A percentile compares a stretch with the other conserved stretches of the same genome.
Evolutionary conservation across 257 asterid species (phyloP).

Genomic region (Petrea volubilis): DNA sequence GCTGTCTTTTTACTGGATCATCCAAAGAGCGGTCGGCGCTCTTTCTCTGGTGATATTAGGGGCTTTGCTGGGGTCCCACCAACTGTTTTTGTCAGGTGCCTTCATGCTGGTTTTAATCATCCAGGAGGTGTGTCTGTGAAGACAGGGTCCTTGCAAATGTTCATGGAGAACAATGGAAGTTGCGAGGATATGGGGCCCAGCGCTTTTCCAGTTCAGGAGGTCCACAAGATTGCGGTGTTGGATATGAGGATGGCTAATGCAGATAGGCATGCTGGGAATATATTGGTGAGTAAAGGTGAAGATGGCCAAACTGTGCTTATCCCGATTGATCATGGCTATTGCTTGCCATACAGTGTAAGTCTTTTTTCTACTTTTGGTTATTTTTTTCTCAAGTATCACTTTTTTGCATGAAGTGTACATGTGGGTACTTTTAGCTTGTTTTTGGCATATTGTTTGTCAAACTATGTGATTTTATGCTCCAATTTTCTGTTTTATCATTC

Average conservation of each 20-base stretch:
- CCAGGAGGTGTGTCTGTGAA: slow-evolving; percentile 53
- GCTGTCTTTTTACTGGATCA: slow-evolving; percentile 88
- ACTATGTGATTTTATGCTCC: slow-evolving; percentile 3
- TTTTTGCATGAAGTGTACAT: background rate
- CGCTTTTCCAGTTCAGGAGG: slow-evolving; percentile 79
- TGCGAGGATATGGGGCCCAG: slow-evolving; percentile 92
- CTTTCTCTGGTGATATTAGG: slow-evolving; percentile 48
- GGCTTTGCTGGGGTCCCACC: slow-evolving; percentile 93
- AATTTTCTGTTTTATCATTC: background rate
- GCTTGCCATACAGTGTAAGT: slow-evolving; percentile 92
- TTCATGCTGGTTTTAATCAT: slow-evolving; percentile 77
- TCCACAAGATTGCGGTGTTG: slow-evolving; percentile 83
- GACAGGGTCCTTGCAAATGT: slow-evolving; percentile 83
- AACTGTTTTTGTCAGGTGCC: slow-evolving; percentile 62
- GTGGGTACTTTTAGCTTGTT: background rate
- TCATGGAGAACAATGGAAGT: slow-evolving; percentile 73
- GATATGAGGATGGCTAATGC: slow-evolving; percentile 93
- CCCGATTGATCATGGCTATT: slow-evolving; percentile 95
- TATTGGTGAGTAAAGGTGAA: slow-evolving; percentile 64
- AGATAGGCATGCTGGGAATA: slow-evolving; percentile 93
- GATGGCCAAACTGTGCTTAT: slow-evolving; percentile 66
- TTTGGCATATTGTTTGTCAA: background rate
- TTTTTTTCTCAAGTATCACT: background rate
- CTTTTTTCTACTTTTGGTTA: slow-evolving; percentile 3
- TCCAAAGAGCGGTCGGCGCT: slow-evolving; percentile 75